Conservation (phyloP, 345 rosid genomes). For the Litchi chinensis region DNA sequence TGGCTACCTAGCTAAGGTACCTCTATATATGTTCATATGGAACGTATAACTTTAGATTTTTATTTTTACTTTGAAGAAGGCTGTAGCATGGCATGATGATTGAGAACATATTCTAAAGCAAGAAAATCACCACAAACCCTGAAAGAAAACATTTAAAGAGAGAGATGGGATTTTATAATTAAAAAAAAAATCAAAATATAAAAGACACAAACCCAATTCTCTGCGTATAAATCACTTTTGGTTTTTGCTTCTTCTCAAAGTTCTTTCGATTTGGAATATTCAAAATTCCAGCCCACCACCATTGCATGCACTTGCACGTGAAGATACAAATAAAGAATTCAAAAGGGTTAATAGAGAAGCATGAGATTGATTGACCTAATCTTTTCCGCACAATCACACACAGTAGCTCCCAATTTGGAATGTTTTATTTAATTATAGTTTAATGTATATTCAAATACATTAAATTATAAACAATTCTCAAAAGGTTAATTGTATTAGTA, state of each 20-base stretch:
- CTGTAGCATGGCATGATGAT: slow-evolving; percentile 9
- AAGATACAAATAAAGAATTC: background rate
- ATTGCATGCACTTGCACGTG: slow-evolving; percentile 23
- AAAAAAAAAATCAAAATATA: background rate
- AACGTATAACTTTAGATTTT: background rate
- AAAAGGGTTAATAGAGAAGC: too few species aligned
- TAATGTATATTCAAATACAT: background rate
- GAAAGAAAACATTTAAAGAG: background rate
- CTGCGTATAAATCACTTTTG: background rate
- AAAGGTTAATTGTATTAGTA: too few species aligned
- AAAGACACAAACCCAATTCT: background rate
- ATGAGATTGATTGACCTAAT: slow-evolving; percentile 10
- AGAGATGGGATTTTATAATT: too few species aligned
- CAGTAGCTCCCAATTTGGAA: slow-evolving; percentile 1
- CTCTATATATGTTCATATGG: background rate
- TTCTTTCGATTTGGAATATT: slow-evolving; percentile 27
- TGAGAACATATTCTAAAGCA: slow-evolving; percentile 13
- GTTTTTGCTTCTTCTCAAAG: background rate
- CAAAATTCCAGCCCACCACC: slow-evolving; percentile 13
- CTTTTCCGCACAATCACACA: background rate
- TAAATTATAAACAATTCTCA: too few species aligned
- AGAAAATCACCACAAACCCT: background rate
- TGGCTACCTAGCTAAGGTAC: too few species aligned
- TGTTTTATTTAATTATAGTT: background rate
- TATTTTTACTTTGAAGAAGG: slow-evolving; percentile 13